Base-by-base conservation (phyloP, 352 stramenopile species). In the Phytopythium vexans region DNA sequence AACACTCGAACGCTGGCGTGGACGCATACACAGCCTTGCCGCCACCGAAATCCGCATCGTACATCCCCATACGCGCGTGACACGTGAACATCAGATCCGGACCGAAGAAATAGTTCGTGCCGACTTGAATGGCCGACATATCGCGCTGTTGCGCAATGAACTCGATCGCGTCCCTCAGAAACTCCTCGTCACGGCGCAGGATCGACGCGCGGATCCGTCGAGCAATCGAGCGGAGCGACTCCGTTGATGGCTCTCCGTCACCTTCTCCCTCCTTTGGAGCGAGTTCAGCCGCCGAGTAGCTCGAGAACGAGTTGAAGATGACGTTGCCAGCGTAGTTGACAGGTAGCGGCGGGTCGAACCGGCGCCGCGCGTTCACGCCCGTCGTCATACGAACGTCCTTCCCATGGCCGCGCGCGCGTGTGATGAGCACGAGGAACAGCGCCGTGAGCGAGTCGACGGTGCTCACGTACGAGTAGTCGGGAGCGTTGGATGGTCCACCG, bases 31-130 rank as follows among this genome's bases (percentile, higher is more conserved):
- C 73, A 7, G 74, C 60, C 32, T 55, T 60, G 0, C 53, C 56
- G 1, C 66, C 60, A 21, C 64, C 68, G 60, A 86, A 86, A 32
- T 76, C 66, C 1, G 77, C 70, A 34, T 81, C 72, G 52, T 88
- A 86, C 74, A 84, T 84, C 11, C 72, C 77, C 66, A 81, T 72
- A 42, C 82, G 66, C 9, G 59, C 44, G 67, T 68, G 80, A 8
- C 74, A 88, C 38, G 77, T 81, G 66, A 86, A 83, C 64, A 82
- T 78, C 49, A 86, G 50, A 38, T 88, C 74, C 1, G 58, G 49
- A 1, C 77, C 74, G 31, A 82, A 72, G 49, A 76, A 63, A 47
- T 82, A 86, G 35, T 81, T 62, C 6, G 61, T 71, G 4, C 70
- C 64, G 0, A 79, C 62, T 6, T 72, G 53, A 52, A 82, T 63